These are phyloP conservation scores for Pisolithus tinctorius DNA, from an alignment of 768 basidiomycete species.

Conservation along the genomic window DNA sequence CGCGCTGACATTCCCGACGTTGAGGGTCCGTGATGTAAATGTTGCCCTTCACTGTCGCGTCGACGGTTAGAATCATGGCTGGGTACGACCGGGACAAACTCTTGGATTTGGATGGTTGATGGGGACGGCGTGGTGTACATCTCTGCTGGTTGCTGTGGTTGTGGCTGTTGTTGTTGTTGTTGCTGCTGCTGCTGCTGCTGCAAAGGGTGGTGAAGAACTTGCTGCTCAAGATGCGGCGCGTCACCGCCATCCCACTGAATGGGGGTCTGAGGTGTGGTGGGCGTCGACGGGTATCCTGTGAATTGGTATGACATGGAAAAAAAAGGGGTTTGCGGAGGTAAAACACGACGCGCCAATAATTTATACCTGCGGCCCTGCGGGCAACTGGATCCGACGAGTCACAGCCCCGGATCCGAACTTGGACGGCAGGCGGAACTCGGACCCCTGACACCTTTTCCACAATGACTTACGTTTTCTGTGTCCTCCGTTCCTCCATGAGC, in stretches of 20 bases:
- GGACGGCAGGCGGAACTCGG: slow-evolving; percentile 1
- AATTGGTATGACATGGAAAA: slow-evolving; percentile 45
- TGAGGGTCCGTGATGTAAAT: slow-evolving; percentile 17
- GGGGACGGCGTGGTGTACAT: slow-evolving; percentile 14
- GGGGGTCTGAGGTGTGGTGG: slow-evolving; percentile 39
- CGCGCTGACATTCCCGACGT: slow-evolving; percentile 11
- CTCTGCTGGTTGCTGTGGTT: slow-evolving; percentile 15
- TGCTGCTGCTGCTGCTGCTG: slow-evolving; percentile 29
- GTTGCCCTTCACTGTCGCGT: slow-evolving; percentile 20
- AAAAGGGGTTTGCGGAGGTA: slow-evolving; percentile 17
- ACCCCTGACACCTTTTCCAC: slow-evolving; percentile 6
- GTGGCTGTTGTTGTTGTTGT: slow-evolving; percentile 29
- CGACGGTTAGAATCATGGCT: slow-evolving; percentile 19
- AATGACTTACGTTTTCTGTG: no score
- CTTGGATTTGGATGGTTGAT: slow-evolving; percentile 17
- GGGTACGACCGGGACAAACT: slow-evolving; percentile 24
- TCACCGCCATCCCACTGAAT: slow-evolving; percentile 39
- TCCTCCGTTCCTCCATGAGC: no score
- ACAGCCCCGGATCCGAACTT: slow-evolving; percentile 14
- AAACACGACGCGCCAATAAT: slow-evolving; percentile 19
- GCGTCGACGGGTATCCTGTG: slow-evolving; percentile 41
- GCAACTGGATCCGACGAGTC: slow-evolving; percentile 16
- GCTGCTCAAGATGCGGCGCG: slow-evolving; percentile 29
- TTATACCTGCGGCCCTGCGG: slow-evolving; percentile 19
- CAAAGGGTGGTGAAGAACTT: slow-evolving; percentile 33